Base-by-base conservation (phyloP, 495 filamentous ascomycete genomes). In the Penicillium paxilli region DNA sequence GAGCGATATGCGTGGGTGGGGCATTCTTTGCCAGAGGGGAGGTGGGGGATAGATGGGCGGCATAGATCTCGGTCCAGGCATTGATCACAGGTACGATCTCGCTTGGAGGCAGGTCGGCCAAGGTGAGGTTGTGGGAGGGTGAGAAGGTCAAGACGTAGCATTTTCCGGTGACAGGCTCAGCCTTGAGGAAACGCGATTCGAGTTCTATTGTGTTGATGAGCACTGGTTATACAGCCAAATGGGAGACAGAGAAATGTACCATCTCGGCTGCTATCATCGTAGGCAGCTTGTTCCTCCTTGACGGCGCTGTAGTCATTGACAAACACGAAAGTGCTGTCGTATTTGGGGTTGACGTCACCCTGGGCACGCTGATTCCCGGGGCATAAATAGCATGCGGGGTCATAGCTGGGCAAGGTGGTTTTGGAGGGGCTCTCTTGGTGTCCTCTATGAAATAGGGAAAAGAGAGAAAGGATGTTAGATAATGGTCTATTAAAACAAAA, bases 301-400 rank as follows among this genome's bases (percentile, higher is more conserved):
- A 99, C 92, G 10, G 94, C 94, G 60, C 90, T 93, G 68, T 94
- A 99, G 70, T 99, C 94, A 63, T 99, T 99, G 40, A 97, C 89
- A 57, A 99, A 99, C 10, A 93, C 87, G 59, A 96, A 97, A 0
- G 92, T 96, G 51, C 77, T 84, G 28, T 87, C 76, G 66, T 97
- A 99, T 23, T 88, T 76, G 0, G 94, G 95, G 66, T 98, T 99
- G 55, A 68, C 66, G 62, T 96, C 90, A 51, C 94, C 95, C 64
- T 91, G 85, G 2, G 93, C 94, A n/a, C 94, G 86, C 59, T 86
- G 79, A 66, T 99, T 99, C 28, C 92, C 86, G 1, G 94, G 94
- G 67, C 94, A 99, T n/a, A 99, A 83, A 64, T 96, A 99, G 73
- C 94, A 99, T 71, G 83, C 80, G 25, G 87, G 85, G 63, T 98